phyloP scores from a whole-genome alignment of 2,329 filamentous ascomycete genomes.

The Aspergillaceae sp. region DNA sequence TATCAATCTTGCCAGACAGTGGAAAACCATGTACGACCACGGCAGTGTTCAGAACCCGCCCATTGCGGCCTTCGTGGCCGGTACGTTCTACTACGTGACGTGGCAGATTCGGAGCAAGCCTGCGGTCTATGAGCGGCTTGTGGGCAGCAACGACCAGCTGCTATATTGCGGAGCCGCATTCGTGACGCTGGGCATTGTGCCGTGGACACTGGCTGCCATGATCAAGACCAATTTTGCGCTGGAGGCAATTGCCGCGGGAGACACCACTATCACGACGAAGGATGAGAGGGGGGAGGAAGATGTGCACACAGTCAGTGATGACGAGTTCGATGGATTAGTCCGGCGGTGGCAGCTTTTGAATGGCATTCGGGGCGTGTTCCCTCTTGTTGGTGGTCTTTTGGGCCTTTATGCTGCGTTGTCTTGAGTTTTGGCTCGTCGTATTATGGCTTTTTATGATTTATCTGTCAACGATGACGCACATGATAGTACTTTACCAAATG shows the following conservation, averaged over 20 bases:
- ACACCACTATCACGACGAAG: not conserved
- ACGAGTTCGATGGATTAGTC: slow-evolving; percentile 8
- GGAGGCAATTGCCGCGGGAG: slow-evolving; percentile 6
- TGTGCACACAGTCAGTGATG: not conserved
- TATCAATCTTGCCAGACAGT: slow-evolving; percentile 11
- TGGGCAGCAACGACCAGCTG: slow-evolving; percentile 3
- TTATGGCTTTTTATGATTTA: no score
- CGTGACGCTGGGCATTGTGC: slow-evolving; percentile 24
- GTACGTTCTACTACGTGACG: slow-evolving; percentile 21
- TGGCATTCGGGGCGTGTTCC: slow-evolving; percentile 7
- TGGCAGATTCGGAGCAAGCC: slow-evolving; percentile 14
- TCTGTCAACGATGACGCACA: no score
- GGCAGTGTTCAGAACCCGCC: slow-evolving; percentile 19
- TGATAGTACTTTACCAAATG: no score
- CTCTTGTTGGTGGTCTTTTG: slow-evolving; percentile 1
- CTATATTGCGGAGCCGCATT: slow-evolving; percentile 21
- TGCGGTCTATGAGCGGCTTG: slow-evolving; percentile 6
- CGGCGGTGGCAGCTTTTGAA: slow-evolving; percentile 8
- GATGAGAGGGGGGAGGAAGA: not conserved
- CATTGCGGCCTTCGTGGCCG: slow-evolving; percentile 13
- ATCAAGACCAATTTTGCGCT: slow-evolving; percentile 19
- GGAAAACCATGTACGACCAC: slow-evolving; percentile 11
- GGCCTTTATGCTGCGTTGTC: not conserved
- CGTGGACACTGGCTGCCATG: slow-evolving; percentile 26
- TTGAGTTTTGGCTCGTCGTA: not conserved